Base-by-base conservation (phyloP, 305 asterid species). In the Caryopteris hybrid region DNA sequence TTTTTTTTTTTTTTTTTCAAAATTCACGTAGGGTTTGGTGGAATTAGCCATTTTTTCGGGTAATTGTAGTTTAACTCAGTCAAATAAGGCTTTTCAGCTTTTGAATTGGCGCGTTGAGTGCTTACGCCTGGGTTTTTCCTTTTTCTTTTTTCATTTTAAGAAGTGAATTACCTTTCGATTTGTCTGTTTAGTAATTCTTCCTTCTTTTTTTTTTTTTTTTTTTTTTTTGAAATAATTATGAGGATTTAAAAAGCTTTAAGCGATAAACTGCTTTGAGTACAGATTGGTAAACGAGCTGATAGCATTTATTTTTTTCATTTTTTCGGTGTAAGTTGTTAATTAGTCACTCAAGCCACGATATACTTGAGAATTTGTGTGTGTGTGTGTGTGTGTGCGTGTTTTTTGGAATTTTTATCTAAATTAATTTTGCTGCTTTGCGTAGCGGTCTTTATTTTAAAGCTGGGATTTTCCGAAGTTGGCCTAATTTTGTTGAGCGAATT, bases 21-120 rank as follows among this genome's bases (percentile, higher is more conserved):
- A 56, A 74, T 65, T 66, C 51, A 5, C 38, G 21, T 51, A 53
- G 78, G 80, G 73, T 46, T 74, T 62, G 31, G 17, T 64, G 64
- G 58, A n/a, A 45, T 68, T 50, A 23, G 3, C 10, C 43, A 41
- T 16, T 2, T 18, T 45, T 27, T 33, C 12, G 29, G 16, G 66
- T 3, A 48, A 61, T 61, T 74, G 5, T 34, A 50, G 55, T 51
- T 21, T 53, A 10, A 12, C 57, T 18, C 23, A 34, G 71, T 27
- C 5, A 8, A 43, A 29, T 58, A 18, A 69, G 71, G 68, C 47
- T 52, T 9, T 38, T 13, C 59, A 46, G 45, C 42, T 60, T 71
- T 56, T 23, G 75, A 64, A 59, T 76, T 62, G 53, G 52, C 48
- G 39, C 48, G 34, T 60, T 41, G 7, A 43, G 41, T 61, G 45